Base-by-base conservation (phyloP, 129 eudicot species). In the Centaurea solstitialis region DNA sequence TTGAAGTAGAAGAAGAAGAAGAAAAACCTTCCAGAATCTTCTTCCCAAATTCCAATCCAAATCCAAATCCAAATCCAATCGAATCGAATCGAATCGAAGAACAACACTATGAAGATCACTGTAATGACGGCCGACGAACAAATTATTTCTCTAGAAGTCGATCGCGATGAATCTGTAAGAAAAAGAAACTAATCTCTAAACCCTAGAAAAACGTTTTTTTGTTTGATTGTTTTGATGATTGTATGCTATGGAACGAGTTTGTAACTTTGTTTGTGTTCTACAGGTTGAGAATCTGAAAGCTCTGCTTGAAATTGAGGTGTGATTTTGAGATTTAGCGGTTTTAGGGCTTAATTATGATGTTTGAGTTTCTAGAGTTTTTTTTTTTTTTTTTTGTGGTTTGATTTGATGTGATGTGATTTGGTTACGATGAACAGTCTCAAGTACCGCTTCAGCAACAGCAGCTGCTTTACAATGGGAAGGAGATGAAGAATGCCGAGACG, bases 251-350 rank as follows among this genome's bases (percentile, higher is more conserved):
- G 5, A 37, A 73, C 30, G 7, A 30, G 20, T 17, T 45, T 23
- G 7, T 20, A 33, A 70, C 47, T 33, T 47, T 72, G 45, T 21
- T 71, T 43, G 68, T 77, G 11, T 75, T 75, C 43, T 30, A 40
- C 94, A 95, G 99, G 94, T 95, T 70, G 99, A 95, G 76, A 95
- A 95, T 83, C 75, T 95, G 81, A 95, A 95, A 85, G 99, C 99
- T 72, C 80, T 95, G 15, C 93, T 95, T 73, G 99, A 95, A 79
- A 97, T 95, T 69, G 99, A 95, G 99, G 99, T 95, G 11, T 82
- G 88, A 50, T 84, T 47, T 61, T 9, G 47, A 28, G 21, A 17
- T 24, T 68, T 47, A 26, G 69, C 2, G 15, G 15, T 77, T n/a
- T n/a, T n/a, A n/a, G n/a, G n/a, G n/a, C n/a, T n/a, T n/a, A n/a